Evolutionary conservation across 208 protist genomes (phyloP).

Genomic region (Wallacemonas rigidus): DNA sequence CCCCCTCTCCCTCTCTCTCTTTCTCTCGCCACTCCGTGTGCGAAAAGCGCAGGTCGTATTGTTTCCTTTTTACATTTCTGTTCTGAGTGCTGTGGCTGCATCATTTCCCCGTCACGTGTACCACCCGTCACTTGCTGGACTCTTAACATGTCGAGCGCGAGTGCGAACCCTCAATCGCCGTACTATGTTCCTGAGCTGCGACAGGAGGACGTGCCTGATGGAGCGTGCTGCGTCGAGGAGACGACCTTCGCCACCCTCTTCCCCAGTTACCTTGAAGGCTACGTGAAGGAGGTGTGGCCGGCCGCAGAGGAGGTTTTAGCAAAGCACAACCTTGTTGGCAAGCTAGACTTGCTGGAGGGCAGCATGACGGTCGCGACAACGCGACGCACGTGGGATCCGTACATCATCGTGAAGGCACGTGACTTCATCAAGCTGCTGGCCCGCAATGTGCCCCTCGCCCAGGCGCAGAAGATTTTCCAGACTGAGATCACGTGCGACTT

Average conservation of each 20-base stretch:
- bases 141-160: not conserved
- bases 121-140: no score
- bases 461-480: constrained; percentile 97
- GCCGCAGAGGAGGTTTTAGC: constrained; percentile 91
- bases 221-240: constrained; percentile 93
- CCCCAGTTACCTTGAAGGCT: constrained; percentile 98
- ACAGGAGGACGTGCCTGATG: constrained; percentile 87
- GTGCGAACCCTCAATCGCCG: constrained; percentile 49
- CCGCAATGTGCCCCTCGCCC: constrained; percentile 94
- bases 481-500: constrained; percentile 98
- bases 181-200: constrained; percentile 80
- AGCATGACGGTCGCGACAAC: constrained; percentile 99
- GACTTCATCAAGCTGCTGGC: constrained; percentile 98
- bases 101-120: no score
- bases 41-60: no score
- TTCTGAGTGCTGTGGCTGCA: no score
- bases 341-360: constrained; percentile 95
- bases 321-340: constrained; percentile 94
- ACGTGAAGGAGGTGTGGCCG: constrained; percentile 96
- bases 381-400: constrained; percentile 98
- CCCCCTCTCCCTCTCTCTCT: no score
- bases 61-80: no score
- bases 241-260: constrained; percentile 98
- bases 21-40: no score
- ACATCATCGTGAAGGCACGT: constrained; percentile 97